Conservation (phyloP, 2,329 filamentous ascomycete species). For the Colletotrichum noveboracense region DNA sequence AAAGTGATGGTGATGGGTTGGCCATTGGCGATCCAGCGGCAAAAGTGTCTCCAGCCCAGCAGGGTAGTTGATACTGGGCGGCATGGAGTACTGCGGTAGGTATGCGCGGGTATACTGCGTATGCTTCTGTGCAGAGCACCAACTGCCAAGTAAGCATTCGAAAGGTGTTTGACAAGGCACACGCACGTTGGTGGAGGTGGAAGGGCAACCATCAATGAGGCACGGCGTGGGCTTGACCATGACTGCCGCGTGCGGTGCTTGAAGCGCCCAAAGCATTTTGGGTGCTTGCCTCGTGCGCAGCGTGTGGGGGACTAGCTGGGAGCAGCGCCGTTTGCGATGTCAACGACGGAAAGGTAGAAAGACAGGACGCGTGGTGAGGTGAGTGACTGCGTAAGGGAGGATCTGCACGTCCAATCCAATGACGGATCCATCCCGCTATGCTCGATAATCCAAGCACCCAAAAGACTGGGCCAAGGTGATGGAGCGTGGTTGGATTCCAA, state of each 20-base stretch:
- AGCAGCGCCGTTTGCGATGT: conserved; percentile 9
- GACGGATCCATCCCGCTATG: conserved; percentile 13
- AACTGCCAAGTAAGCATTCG: not conserved
- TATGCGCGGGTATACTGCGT: not conserved
- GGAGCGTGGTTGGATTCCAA: conserved; percentile 1
- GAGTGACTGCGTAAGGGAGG: not conserved
- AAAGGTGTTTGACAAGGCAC: not conserved
- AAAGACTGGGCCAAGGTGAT: not conserved
- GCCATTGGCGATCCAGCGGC: not conserved
- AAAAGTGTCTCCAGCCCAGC: not conserved
- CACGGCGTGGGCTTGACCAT: not conserved
- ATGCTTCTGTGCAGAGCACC: not conserved
- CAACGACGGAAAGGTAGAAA: not conserved
- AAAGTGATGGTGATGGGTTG: not conserved
- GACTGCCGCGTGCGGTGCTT: conserved; percentile 8
- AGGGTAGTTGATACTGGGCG: not conserved
- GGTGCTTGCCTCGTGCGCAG: conserved; percentile 10
- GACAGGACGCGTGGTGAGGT: not conserved
- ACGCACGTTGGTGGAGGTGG: not conserved
- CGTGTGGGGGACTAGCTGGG: not conserved
- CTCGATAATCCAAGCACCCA: not conserved
- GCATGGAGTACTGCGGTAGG: not conserved
- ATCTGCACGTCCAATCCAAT: not conserved
- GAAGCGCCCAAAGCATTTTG: not conserved
- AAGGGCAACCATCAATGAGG: not conserved